Evolutionary conservation across 2,329 filamentous ascomycete genomes (phyloP).

Genomic region (Fusarium euwallaceae): DNA sequence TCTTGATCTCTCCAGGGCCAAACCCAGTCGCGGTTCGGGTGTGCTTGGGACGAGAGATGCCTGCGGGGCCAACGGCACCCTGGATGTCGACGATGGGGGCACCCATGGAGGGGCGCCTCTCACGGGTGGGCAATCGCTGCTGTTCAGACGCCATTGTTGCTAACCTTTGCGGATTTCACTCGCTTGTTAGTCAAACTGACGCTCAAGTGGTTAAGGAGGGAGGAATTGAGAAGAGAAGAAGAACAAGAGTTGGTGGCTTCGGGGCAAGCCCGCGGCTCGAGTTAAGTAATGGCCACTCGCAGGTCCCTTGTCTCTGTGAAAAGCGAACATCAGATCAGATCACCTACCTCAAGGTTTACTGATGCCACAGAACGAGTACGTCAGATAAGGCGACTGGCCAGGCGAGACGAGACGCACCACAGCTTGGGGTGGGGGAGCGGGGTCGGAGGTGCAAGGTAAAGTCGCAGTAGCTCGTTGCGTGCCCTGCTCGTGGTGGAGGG

Average conservation of each 20-base stretch:
- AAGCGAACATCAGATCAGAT: slow-evolving; percentile 47
- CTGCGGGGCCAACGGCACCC: slow-evolving; percentile 87
- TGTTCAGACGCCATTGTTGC: slow-evolving; percentile 53
- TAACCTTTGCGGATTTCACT: slow-evolving; percentile 13
- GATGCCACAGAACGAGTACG: slow-evolving; percentile 42
- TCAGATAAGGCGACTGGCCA: slow-evolving; percentile 47
- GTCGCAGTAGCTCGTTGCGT: slow-evolving; percentile 41
- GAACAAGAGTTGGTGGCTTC: slow-evolving; percentile 14
- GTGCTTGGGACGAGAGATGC: slow-evolving; percentile 91
- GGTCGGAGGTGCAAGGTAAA: slow-evolving; percentile 42
- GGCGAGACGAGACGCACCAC: slow-evolving; percentile 40
- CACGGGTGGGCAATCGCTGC: slow-evolving; percentile 65
- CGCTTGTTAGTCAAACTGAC: slow-evolving; percentile 30
- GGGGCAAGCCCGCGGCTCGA: slow-evolving; percentile 16
- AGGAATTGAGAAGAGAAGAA: slow-evolving; percentile 15
- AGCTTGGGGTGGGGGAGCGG: slow-evolving; percentile 46
- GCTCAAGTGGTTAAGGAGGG: slow-evolving; percentile 15
- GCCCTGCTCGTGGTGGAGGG: slow-evolving; percentile 25
- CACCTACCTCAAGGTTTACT: slow-evolving; percentile 44
- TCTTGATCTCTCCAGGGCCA: slow-evolving; percentile 91
- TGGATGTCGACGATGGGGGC: slow-evolving; percentile 89
- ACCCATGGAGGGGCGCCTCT: slow-evolving; percentile 85
- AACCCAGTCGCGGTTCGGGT: slow-evolving; percentile 97
- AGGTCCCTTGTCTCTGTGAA: slow-evolving; percentile 31
- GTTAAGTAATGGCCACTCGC: slow-evolving; percentile 39